Base-by-base conservation (phyloP, 148 eudicot species). In the Rheum nobile region DNA sequence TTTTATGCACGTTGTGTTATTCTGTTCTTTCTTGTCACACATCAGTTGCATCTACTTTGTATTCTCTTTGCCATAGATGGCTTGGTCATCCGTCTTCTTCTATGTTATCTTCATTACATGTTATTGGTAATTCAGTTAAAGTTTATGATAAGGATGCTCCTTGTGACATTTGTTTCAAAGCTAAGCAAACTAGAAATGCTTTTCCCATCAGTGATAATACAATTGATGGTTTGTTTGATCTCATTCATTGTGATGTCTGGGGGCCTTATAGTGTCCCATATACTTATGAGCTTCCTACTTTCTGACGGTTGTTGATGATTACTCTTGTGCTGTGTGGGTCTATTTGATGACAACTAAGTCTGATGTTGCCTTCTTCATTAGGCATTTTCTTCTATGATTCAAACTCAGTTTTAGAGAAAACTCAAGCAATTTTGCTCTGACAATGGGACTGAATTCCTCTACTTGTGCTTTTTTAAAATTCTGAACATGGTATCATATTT, bases 231-330 rank as follows among this genome's bases (percentile, higher is more conserved):
- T 19, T 32, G 6, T 46, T 72, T 68, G 37, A 73, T 4, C 24
- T 78, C 0, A 26, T 78, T 31, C 76, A 78, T 67, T 38, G 55
- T n/a, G 73, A 78, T 50, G 21, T 78, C 12, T 74, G 77, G 72
- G 54, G 73, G 0, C n/a, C 77, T 74, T 42, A 63, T 35, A 13
- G 37, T 4, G 32, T 16, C 22, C 22, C 72, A 0, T 43, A 48
- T 41, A 16, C 22, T 0, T 17, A n/a, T 6, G 72, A 0, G 5
- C 14, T 8, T 17, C 54, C 14, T 74, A 67, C 24, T 78, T 78
- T 31, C 22, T 78, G 0, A 73, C 67, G 0, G 6, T 74, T 6
- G 48, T 73, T 9, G 76, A 73, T 67, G 68, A 78, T 31, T 50
- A 28, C 26, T 19, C 54, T 19, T 12, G 67, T 9, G 0, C 16